These are phyloP conservation scores for Ophiostoma ips DNA, from an alignment of 2,329 filamentous ascomycete species.

Conservation along the genomic window DNA sequence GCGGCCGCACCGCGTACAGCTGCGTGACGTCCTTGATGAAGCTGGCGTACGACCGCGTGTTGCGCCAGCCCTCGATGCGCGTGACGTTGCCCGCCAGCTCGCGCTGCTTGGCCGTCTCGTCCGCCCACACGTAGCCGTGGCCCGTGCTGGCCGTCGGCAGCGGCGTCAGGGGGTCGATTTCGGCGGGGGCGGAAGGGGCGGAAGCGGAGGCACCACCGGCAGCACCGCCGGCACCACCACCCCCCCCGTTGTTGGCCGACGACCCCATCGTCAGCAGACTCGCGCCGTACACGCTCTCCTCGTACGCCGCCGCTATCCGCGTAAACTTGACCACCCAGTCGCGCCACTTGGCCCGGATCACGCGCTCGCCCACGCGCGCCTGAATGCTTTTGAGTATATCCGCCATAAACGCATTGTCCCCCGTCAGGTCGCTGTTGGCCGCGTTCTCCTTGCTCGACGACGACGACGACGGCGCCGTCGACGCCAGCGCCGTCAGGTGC, in stretches of 20 bases:
- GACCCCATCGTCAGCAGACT: constrained; percentile 67
- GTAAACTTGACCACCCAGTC: constrained; percentile 93
- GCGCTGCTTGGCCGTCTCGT: constrained; percentile 64
- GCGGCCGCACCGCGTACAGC: constrained; percentile 48
- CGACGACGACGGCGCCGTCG: constrained; percentile 25
- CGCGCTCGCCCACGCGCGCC: constrained; percentile 75
- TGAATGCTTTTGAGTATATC: constrained; percentile 72
- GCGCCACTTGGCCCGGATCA: constrained; percentile 82
- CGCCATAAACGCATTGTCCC: constrained; percentile 79
- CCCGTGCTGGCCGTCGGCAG: constrained; percentile 32
- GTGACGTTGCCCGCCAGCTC: constrained; percentile 87
- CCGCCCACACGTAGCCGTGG: constrained; percentile 91
- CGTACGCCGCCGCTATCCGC: constrained; percentile 81
- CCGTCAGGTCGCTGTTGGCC: constrained; percentile 53
- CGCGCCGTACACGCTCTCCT: constrained; percentile 88
- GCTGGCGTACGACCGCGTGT: constrained; percentile 87
- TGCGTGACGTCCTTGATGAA: constrained; percentile 72
- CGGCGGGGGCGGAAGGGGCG: constrained; percentile 33
- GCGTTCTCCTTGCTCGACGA: background rate
- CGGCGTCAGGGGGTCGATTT: constrained; percentile 36
- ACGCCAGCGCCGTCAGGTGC: constrained; percentile 29
- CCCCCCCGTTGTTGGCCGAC: background rate
- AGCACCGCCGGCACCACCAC: too few species aligned
- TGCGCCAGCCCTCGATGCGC: constrained; percentile 92
- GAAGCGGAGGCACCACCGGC: too few species aligned